Conservation (phyloP, 2,329 filamentous ascomycete species). For the Diaporthe capsici region DNA sequence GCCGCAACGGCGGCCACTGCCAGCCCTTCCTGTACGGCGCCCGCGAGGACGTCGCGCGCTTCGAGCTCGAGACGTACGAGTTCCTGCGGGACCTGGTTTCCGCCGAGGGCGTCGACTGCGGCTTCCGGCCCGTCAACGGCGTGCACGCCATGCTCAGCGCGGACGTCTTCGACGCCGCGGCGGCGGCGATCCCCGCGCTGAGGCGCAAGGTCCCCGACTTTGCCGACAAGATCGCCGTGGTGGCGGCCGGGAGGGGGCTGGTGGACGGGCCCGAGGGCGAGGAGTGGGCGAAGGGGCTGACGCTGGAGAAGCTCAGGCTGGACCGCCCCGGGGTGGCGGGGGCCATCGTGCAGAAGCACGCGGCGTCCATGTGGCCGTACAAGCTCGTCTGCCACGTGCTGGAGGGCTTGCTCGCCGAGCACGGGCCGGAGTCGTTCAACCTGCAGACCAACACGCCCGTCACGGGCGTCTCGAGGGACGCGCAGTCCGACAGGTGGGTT, state of each 20-base stretch:
- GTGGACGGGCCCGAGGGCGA: slow-evolving; percentile 40
- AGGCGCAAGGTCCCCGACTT: slow-evolving; percentile 69
- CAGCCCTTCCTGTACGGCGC: slow-evolving; percentile 78
- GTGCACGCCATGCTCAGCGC: slow-evolving; percentile 74
- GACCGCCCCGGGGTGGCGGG: slow-evolving; percentile 65
- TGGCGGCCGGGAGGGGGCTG: slow-evolving; percentile 37
- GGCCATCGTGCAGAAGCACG: slow-evolving; percentile 74
- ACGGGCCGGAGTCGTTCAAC: slow-evolving; percentile 68
- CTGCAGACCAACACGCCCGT: slow-evolving; percentile 82
- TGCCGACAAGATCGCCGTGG: slow-evolving; percentile 61
- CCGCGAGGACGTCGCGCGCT: slow-evolving; percentile 73
- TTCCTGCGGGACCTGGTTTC: slow-evolving; percentile 71
- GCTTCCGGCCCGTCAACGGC: slow-evolving; percentile 75
- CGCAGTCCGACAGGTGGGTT: slow-evolving; percentile 61
- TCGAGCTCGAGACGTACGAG: slow-evolving; percentile 79
- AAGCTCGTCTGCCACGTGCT: slow-evolving; percentile 84
- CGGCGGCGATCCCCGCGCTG: slow-evolving; percentile 65
- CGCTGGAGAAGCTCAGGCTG: slow-evolving; percentile 67
- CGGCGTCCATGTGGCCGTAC: slow-evolving; percentile 85
- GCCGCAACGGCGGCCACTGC: slow-evolving; percentile 82
- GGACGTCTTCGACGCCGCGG: slow-evolving; percentile 67
- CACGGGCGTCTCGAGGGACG: slow-evolving; percentile 54
- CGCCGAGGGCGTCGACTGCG: slow-evolving; percentile 73
- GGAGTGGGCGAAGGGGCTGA: slow-evolving; percentile 47
- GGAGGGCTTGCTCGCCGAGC: slow-evolving; percentile 64